A percentile compares a stretch with the other conserved stretches of the same genome.
Evolutionary conservation across 1,284 basidiomycete genomes (phyloP).

Genomic region (Rhodofomes roseus): DNA sequence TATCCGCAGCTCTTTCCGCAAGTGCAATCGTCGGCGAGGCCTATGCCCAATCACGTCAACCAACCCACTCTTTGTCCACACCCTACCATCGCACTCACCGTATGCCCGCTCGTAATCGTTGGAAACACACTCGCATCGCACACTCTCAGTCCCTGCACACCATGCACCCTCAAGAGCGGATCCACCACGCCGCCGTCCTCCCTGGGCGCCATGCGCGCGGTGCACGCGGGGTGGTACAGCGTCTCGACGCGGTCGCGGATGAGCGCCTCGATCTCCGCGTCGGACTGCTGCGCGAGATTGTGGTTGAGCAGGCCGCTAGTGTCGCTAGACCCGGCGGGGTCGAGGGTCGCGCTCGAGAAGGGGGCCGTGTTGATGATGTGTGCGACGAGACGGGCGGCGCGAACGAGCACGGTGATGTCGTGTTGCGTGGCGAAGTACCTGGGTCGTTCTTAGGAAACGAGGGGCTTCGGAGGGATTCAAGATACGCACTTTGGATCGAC

Average conservation of each 20-base stretch:
- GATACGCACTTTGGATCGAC: constrained; percentile 40
- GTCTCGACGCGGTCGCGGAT: constrained; percentile 51
- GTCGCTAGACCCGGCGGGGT: constrained; percentile 28
- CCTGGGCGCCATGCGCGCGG: constrained; percentile 55
- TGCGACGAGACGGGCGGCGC: constrained; percentile 47
- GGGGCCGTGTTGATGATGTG: constrained; percentile 50
- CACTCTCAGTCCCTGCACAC: constrained; percentile 43
- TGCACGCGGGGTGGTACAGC: constrained; percentile 54
- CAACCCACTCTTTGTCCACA: neutral
- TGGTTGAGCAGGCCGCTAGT: constrained; percentile 22
- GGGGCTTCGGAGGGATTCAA: too few species aligned
- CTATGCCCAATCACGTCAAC: constrained; percentile 28
- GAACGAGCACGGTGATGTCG: constrained; percentile 52
- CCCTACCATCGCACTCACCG: constrained; percentile 36
- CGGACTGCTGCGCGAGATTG: constrained; percentile 23
- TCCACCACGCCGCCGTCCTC: constrained; percentile 41
- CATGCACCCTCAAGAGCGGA: constrained; percentile 33
- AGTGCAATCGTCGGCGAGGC: constrained; percentile 54
- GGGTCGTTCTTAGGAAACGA: neutral
- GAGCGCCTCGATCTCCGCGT: constrained; percentile 28
- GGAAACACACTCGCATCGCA: constrained; percentile 62
- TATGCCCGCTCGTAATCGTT: constrained; percentile 56
- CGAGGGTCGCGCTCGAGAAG: constrained; percentile 39
- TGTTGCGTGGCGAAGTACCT: constrained; percentile 57
- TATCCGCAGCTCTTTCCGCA: constrained; percentile 62